Evolutionary conservation across 75 land plant species (phyloP), one percentile per base, ranked within the genome.

Genomic region (Adiantum capillusveneris): DNA sequence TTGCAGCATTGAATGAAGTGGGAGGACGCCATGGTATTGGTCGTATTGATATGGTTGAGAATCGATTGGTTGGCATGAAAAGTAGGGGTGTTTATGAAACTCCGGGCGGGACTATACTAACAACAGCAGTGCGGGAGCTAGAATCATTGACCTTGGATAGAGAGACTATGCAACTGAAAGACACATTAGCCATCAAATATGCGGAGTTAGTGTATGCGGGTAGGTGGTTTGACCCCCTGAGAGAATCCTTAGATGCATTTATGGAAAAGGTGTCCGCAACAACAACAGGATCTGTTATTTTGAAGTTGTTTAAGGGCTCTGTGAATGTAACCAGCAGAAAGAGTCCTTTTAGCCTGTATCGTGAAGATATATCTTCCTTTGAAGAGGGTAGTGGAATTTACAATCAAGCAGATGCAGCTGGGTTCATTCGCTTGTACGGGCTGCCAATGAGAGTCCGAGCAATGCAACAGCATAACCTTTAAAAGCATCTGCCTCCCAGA

Each of bases 131-230:
- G 0, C 81, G 84, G 14, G 99, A 95, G 44, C 81, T 95, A 0
- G 97, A 95, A 51, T 79, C 96, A 18, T 65, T 95, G 22, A 95
- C 99, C 1, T 80, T 95, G 26, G 99, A 95, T 58, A 71, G 99
- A 17, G 97, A 90, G 64, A 77, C 81, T 12, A 86, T 95, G 65
- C 97, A 95, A 68, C 46, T 71, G 12, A 95, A 95, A 48, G 99
- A 95, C 63, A 46, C 63, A 1, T 53, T 84, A 6, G 92, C 99
- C 17, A 69, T 95, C 25, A 90, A 90, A 63, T 95, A 95, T 69
- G 99, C 99, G 0, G 99, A 95, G 68, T 70, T 95, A 37, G 99
- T 95, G 0, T 95, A 95, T 56, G 99, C 99, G 0, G 99, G 99
- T 13, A 68, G 92, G 39, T 95, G 99, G 99, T 95, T 95, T 60